phyloP scores from a whole-genome alignment of 805 yeast species.

The Maudiozyma turicensis region DNA sequence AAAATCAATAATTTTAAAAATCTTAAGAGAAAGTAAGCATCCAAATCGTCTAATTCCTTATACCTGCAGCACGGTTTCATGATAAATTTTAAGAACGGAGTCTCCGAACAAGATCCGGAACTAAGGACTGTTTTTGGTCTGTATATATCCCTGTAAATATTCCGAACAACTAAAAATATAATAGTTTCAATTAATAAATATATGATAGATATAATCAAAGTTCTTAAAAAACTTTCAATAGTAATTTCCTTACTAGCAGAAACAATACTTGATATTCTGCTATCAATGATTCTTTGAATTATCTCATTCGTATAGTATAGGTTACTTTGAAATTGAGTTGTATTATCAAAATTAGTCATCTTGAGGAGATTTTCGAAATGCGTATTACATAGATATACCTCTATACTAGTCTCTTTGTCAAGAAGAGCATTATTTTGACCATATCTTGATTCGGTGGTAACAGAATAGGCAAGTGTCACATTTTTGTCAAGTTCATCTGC shows the following conservation, averaged over 20 bases:
- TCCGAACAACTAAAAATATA: background rate
- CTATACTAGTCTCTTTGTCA: too few relatives aligned
- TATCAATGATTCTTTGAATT: background rate
- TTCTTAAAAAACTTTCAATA: background rate
- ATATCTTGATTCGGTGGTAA: too few relatives aligned
- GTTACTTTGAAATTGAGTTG: background rate
- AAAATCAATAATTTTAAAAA: slow-evolving; percentile 43
- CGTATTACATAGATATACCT: too few relatives aligned
- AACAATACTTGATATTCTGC: background rate
- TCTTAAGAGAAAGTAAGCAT: slow-evolving; percentile 64
- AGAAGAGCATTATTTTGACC: too few relatives aligned
- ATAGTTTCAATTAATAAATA: background rate
- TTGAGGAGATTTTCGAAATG: background rate
- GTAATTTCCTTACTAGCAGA: background rate
- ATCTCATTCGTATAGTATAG: background rate
- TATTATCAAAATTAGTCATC: background rate
- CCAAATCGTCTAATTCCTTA: slow-evolving; percentile 40
- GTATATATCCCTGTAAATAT: background rate
- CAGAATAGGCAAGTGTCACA: too few relatives aligned
- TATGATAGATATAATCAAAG: background rate
- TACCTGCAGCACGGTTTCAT: background rate
- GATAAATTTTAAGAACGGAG: background rate
- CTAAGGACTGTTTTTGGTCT: background rate
- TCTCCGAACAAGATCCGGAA: background rate
- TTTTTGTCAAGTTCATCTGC: too few relatives aligned